Evolutionary conservation across 192 early-diverging fungal genomes (phyloP), one percentile per base, ranked within the genome.

Genomic region (Rhizophlyctis rosea): DNA sequence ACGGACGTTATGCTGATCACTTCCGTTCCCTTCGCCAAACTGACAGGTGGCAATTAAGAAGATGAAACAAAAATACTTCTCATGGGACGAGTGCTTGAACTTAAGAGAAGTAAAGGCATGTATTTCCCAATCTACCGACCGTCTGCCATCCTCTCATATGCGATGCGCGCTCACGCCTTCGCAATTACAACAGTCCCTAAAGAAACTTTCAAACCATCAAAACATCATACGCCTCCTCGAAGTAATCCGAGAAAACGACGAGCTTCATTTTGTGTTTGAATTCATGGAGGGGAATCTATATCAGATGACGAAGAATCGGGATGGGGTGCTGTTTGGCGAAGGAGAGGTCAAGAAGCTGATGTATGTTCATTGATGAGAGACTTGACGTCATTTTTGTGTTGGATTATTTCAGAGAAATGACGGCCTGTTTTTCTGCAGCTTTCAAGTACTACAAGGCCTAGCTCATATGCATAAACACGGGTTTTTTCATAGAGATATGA

Each of bases 401-500:
- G 47, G 35, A 71, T 69, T 47, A 24, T 57, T 36, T 62, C 39
- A 28, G 57, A 62, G 25, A 25, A 21, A 4, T 13, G 34, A 29
- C 34, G 3, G 29, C 31, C 14, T 72, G 32, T 30, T 21, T 33
- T 47, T 67, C 24, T n/a, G n/a, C 18, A 92, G 90, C 44, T 90
- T 76, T 63, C 95, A 99, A 74, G 83, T 99, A 0, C 77, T 98
- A 14, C 78, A 82, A 24, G 95, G 93, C 13, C 73, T 98, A 16
- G 84, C 88, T 39, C 88, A 90, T 69, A 94, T 99, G 78, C 96
- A 99, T 79, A 79, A 86, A n/a, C 82, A 90, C 52, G 92, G 90
- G 21, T 83, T 93, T 54, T 96, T 98, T 76, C 96, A 98, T 73
- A 80, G 96, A 32, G 94, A 99, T 67, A 90, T 99, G 81, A 98